Base-by-base conservation (phyloP, 441 rosid genomes). In the Rhodomyrtus psidioides region DNA sequence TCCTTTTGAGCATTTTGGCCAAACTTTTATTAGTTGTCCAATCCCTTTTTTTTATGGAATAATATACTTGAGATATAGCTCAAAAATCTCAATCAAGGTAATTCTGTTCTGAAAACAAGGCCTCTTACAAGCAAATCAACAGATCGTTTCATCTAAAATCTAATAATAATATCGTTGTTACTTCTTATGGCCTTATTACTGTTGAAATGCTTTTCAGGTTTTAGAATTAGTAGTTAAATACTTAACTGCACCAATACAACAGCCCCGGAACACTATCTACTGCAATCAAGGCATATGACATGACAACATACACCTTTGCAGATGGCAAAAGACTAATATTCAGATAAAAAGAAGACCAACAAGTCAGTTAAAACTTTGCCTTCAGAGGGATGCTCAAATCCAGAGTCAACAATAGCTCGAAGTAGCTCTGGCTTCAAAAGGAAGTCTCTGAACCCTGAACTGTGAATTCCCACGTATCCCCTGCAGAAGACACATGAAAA, bases 341-440 rank as follows among this genome's bases (percentile, higher is more conserved):
- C 79, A 39, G 49, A 39, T 10, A 39, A 70, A 70, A 24, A 70
- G 79, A 21, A 39, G 49, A 70, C n/a, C n/a, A 70, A 70, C n/a
- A 21, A 39, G 39, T 39, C 15, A 70, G 19, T 70, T 39, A 2
- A 84, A 53, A 70, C 27, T 42, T 65, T 84, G 82, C 86, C 86
- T 84, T 84, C 86, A 16, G 86, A 84, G 30, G 86, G 86, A 70
- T 84, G 86, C 58, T 84, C 86, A 84, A 84, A 84, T 84, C 86
- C 86, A 7, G 86, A 84, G 81, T 84, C 86, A 62, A 84, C 86
- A 53, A 84, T 84, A 30, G 86, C 86, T 26, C 86, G 81, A 24
- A 84, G 86, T 5, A 84, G 86, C 2, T 84, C 86, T 70, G 86
- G 86, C 82, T 65, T 84, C 60, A 65, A 70, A 53, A 84, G 86